Evolutionary conservation across 371 early-diverging fungal species (phyloP).

Genomic region (Catenaria anguillulae): DNA sequence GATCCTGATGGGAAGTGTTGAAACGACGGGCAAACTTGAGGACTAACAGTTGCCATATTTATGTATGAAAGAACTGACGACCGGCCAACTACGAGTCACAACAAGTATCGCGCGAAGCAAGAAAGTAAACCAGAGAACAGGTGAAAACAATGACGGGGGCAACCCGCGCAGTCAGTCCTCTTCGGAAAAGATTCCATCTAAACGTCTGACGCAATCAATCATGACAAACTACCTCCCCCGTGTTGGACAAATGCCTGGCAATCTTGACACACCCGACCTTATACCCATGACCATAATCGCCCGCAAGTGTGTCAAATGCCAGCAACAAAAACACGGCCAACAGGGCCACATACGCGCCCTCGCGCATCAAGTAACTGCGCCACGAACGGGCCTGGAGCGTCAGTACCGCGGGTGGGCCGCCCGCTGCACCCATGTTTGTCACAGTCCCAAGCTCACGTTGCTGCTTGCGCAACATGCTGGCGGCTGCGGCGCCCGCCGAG

Average conservation of each 20-base stretch:
- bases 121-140: no score
- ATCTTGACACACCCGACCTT: neutral
- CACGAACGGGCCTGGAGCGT: neutral
- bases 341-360: neutral
- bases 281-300: neutral
- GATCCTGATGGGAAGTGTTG: no score
- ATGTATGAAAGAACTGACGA: no score
- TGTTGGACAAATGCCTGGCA: neutral
- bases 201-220: no score
- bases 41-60: no score
- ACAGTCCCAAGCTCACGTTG: neutral
- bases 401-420: neutral
- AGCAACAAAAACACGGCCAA: neutral
- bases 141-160: no score
- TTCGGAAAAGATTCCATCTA: no score
- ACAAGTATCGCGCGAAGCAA: no score
- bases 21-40: no score
- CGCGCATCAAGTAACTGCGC: neutral
- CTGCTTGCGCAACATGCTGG: neutral
- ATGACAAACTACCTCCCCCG: neutral
- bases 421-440: no score
- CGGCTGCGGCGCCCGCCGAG: neutral
- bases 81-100: no score
- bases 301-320: neutral
- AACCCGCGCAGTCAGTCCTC: no score